phyloP scores from a whole-genome alignment of 345 rosid genomes.

The Eucalyptus dawsonii region DNA sequence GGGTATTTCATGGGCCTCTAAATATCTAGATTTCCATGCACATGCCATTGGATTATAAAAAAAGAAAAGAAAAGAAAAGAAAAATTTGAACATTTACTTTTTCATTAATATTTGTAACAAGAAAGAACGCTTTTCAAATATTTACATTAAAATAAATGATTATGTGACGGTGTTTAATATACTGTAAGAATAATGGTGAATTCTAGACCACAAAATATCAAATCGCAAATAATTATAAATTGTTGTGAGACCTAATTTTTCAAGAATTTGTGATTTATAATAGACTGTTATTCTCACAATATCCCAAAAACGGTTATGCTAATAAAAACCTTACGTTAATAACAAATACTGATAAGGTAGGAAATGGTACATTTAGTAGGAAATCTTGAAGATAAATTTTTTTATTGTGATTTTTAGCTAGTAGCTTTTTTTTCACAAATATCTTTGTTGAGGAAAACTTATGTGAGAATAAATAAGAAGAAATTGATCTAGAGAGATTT shows the following conservation, averaged over 20 bases:
- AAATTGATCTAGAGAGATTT: not conserved
- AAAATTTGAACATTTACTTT: not conserved
- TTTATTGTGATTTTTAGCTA: not conserved
- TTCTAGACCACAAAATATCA: too few relatives aligned
- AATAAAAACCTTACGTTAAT: not conserved
- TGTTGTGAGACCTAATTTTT: too few relatives aligned
- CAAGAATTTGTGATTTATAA: too few relatives aligned
- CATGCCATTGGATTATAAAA: not conserved
- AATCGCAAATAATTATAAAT: too few relatives aligned
- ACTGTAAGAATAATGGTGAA: too few relatives aligned
- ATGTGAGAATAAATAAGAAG: not conserved
- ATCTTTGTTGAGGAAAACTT: not conserved
- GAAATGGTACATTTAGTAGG: not conserved
- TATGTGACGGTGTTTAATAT: too few relatives aligned
- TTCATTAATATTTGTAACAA: not conserved
- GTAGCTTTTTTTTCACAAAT: not conserved
- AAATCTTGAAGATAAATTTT: not conserved
- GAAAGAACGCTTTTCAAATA: not conserved
- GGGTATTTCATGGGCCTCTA: not conserved
- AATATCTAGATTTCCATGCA: not conserved
- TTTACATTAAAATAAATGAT: not conserved
- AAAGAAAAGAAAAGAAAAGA: not conserved
- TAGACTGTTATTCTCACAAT: too few relatives aligned
- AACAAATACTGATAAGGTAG: not conserved
- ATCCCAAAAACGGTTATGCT: too few relatives aligned